A percentile compares a stretch with the other conserved stretches of the same genome.
Conservation (phyloP, 148 eudicot species). For the Vaccinium myrtillus region DNA sequence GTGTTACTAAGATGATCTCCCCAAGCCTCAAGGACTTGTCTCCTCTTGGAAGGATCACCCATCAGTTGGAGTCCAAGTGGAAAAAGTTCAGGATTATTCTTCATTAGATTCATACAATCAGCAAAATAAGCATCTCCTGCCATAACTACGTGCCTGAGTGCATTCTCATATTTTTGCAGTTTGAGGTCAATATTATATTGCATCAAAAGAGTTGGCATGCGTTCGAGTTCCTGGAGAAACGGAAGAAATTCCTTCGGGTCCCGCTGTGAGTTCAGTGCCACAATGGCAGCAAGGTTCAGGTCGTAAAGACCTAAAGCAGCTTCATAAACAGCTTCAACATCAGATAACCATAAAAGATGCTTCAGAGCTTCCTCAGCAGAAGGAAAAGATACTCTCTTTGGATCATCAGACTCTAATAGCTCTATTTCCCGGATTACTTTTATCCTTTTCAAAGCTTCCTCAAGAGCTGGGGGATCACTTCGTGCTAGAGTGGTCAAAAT, state of each 20-base stretch:
- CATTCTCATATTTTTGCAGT: conserved; percentile 70
- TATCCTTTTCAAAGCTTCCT: conserved; percentile 83
- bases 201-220: conserved; percentile 67
- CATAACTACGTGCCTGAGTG: conserved; percentile 67
- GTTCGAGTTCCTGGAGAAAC: conserved; percentile 77
- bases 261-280: conserved; percentile 84
- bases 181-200: conserved; percentile 80
- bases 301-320: conserved; percentile 97
- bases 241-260: conserved; percentile 99
- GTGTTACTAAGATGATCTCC: conserved; percentile 75
- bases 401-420: conserved; percentile 58
- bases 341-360: conserved; percentile 92
- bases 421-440: conserved; percentile 79
- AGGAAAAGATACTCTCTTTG: conserved; percentile 51
- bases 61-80: conserved; percentile 69
- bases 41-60: conserved; percentile 52
- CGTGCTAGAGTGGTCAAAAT: conserved; percentile 96
- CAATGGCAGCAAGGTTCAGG: conserved; percentile 96
- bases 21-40: conserved; percentile 81
- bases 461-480: conserved; percentile 91
- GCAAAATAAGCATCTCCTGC: conserved; percentile 70
- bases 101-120: conserved; percentile 74
- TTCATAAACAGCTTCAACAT: conserved; percentile 85
- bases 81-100: conserved; percentile 74
- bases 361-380: conserved; percentile 95